A percentile compares a stretch with the other conserved stretches of the same genome.
These are phyloP conservation scores for Phytophthora citricola DNA, from an alignment of 352 stramenopile species.

Conservation along the genomic window DNA sequence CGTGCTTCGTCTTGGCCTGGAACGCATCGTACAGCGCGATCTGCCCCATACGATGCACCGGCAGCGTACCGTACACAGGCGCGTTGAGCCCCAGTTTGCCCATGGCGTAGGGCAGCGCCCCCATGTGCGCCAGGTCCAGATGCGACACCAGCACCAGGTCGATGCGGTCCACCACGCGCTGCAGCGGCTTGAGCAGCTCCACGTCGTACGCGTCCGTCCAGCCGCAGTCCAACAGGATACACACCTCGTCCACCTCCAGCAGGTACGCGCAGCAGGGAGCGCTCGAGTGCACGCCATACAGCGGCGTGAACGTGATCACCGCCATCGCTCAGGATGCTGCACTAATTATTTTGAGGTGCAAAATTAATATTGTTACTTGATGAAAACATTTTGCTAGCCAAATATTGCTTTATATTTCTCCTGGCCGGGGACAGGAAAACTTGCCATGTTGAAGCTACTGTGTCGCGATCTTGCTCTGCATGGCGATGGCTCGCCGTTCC, in stretches of 20 bases:
- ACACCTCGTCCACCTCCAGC: slow-evolving; percentile 92
- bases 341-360: neutral
- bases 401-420: neutral
- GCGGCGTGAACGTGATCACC: slow-evolving; percentile 92
- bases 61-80: slow-evolving; percentile 94
- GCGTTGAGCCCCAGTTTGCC: slow-evolving; percentile 84
- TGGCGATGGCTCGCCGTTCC: slow-evolving; percentile 39
- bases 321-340: slow-evolving; percentile 53
- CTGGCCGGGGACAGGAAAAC: slow-evolving; percentile 3
- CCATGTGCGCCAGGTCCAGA: slow-evolving; percentile 91
- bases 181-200: slow-evolving; percentile 83
- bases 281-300: slow-evolving; percentile 87
- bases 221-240: slow-evolving; percentile 92
- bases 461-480: slow-evolving; percentile 40
- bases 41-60: slow-evolving; percentile 97
- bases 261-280: slow-evolving; percentile 88
- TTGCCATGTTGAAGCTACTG: neutral
- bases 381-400: neutral
- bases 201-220: slow-evolving; percentile 91
- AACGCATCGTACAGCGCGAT: slow-evolving; percentile 97
- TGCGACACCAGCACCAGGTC: slow-evolving; percentile 93
- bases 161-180: slow-evolving; percentile 83
- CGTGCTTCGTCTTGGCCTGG: slow-evolving; percentile 91
- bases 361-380: neutral
- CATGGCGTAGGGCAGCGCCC: slow-evolving; percentile 90